Base-by-base conservation (phyloP, 2,329 filamentous ascomycete genomes). In the Penicillium psychrosexuale region DNA sequence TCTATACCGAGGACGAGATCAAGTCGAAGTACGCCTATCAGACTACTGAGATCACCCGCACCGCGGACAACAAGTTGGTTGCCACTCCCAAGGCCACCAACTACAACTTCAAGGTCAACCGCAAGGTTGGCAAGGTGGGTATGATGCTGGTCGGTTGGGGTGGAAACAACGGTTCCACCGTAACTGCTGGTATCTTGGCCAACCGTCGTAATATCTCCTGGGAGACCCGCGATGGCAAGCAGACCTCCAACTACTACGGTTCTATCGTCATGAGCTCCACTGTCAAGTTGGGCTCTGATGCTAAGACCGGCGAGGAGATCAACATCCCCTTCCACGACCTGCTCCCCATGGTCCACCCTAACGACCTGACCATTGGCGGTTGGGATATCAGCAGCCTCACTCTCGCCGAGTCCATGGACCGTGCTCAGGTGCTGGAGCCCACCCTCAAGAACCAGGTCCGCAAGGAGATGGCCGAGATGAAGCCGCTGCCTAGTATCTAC, bases 101-200 rank as follows among this genome's bases (percentile, higher is more conserved):
- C 65, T 99, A 97, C 76, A 88, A 97, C 81, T 97, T 99, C 88
- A 96, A 96, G 83, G 90, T 94, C 70, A 89, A 96, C 73, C 91
- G 93, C 75, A 90, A 89, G 77, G 84, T 97, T 57, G 91, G 91
- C 77, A 96, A 93, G 82, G 84, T 91, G 65, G 94, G 94, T 71
- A 84, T 97, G 80, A 97, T 99, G 94, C 84, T 99, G 63, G 93
- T 99, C 64, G 94, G 94, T 61, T 93, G 89, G 86, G 94, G 94
- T 77, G 94, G 94, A 71, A 99, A 99, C 85, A 99, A 99, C 73
- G 94, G 94, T 63, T 91, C 91, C 63, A 99, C 94, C 55, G 91
- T 99, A 60, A 97, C 94, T 57, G 94, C 94, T 59, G 94, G 93
- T 74, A 96, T 99, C 77, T 84, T 99, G 72, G 94, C 93, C 77